These are phyloP conservation scores for Claviceps sorghi DNA, from an alignment of 2,329 filamentous ascomycete genomes.

Conservation along the genomic window DNA sequence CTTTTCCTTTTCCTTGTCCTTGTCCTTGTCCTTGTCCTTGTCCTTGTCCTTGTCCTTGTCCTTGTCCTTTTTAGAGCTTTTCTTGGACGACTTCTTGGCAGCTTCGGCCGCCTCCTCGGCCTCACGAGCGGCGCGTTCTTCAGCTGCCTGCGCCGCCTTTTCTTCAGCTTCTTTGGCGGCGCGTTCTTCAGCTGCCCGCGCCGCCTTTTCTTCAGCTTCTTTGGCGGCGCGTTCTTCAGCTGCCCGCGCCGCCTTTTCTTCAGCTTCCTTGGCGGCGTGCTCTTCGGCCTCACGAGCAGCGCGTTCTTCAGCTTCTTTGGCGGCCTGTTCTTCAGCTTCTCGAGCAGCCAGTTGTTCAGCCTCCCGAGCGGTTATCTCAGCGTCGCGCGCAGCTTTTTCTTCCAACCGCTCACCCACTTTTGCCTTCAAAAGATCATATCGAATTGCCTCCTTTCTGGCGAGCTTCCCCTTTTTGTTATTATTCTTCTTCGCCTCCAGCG, in stretches of 20 bases:
- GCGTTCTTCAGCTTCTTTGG: neutral
- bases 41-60: slow-evolving; percentile 12
- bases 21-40: slow-evolving; percentile 12
- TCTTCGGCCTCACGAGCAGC: slow-evolving; percentile 10
- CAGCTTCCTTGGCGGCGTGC: slow-evolving; percentile 19
- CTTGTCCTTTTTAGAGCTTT: slow-evolving; percentile 18
- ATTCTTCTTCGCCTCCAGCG: slow-evolving; percentile 32
- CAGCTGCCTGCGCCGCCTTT: slow-evolving; percentile 13
- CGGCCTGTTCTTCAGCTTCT: neutral
- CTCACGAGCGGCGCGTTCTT: slow-evolving; percentile 14
- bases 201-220: neutral
- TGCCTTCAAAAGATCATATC: slow-evolving; percentile 22
- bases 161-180: neutral
- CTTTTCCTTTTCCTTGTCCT: slow-evolving; percentile 5
- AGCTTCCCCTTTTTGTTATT: slow-evolving; percentile 36
- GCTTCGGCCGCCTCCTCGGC: slow-evolving; percentile 14
- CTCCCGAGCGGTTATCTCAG: slow-evolving; percentile 24
- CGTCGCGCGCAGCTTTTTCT: slow-evolving; percentile 13
- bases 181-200: neutral
- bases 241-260: slow-evolving; percentile 25
- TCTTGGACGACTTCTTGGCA: slow-evolving; percentile 26
- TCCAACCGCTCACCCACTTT: slow-evolving; percentile 22
- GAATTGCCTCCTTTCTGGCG: slow-evolving; percentile 31
- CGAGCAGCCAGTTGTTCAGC: slow-evolving; percentile 18
- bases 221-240: slow-evolving; percentile 18